Base-by-base conservation (phyloP, 768 basidiomycete genomes). In the Terana coerulea region DNA sequence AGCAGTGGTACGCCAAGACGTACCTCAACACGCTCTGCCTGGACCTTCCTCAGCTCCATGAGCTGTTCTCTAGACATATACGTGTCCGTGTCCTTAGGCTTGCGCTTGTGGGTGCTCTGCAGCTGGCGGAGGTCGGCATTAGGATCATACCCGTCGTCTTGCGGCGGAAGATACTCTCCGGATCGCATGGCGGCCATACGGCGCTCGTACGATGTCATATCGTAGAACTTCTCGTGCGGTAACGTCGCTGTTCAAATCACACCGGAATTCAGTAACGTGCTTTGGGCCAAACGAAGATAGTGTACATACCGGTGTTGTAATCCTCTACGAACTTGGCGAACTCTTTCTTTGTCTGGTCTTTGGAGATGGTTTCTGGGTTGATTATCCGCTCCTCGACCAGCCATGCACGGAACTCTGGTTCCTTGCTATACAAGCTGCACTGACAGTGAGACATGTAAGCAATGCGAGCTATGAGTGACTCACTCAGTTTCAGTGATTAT, bases 171-270 rank as follows among this genome's bases (percentile, higher is more conserved):
- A 46, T 80, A 86, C 58, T 89, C 91, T 33, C 94, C 94, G n/a
- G 83, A 76, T 39, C 92, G 83, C 43, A 95, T 70, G 19, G 90
- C 83, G 31, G 79, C 67, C 94, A 95, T 95, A 41, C 91, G 84
- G 19, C 74, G 74, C 54, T 94, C 91, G 64, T 92, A 93, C 5
- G 80, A 77, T 49, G 82, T 83, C 79, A 95, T 91, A 62, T 94
- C 81, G 67, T 95, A 95, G 67, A 94, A 97, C 66, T 97, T 97
- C 66, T 95, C 92, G 61, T 95, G 88, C 9, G 94, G 91, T 2
- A 97, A 75, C 3, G 94, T 97, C 12, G 92, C 93, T 93, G 28
- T 19, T 19, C 44, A 47, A n/a, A n/a, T 17, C 14, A 1, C 29
- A 21, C n/a, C 17, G 24, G 21, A 51, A 54, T 37, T 42, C 22